Base-by-base conservation (phyloP, 2,329 filamentous ascomycete genomes). In the Hymenoscyphus scutula region DNA sequence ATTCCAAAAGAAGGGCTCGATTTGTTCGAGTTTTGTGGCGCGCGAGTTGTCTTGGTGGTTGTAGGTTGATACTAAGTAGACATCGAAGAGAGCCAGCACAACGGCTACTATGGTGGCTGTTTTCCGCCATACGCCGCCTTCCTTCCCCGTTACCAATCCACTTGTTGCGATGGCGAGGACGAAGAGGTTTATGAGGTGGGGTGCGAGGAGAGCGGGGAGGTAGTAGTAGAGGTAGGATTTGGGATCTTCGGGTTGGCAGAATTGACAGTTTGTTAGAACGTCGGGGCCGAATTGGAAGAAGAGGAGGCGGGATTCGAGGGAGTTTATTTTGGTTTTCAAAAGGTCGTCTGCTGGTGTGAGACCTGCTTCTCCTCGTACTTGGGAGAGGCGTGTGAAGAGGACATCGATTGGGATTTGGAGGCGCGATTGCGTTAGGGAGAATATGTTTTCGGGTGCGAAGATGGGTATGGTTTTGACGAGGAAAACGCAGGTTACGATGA, bases 371-470 rank as follows among this genome's bases (percentile, higher is more conserved):
- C 38, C 38, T 0, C 88, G 83, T 1, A 88, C 72, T 1, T 81
- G 75, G 3, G 82, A 76, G 10, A 98, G 82, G 17, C 94, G 90
- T 63, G 84, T 86, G 76, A 97, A 95, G 64, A 98, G 82, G 37
- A 96, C 88, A 72, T 94, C 90, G 51, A 85, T 88, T n/a, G 92
- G 88, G 51, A 90, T 94, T 71, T 92, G 90, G 19, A 98, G 85
- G 37, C 93, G 90, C 58, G 91, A 95, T 62, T 87, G 81, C 0
- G 94, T 97, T 19, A 80, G 76, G 32, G 76, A 73, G 81, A 98
- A 97, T 75, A 98, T 80, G 77, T 97, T 97, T 74, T 91, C 87
- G 4, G 90, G 89, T 5, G 84, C 80, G 72, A 92, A 87, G 63
- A 78, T 67, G 0, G 91, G 88, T 0, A 94, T 77, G 17, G 89